phyloP scores from a whole-genome alignment of 225 moss, liverwort and hornwort species.

The Anthoceros angustus region DNA sequence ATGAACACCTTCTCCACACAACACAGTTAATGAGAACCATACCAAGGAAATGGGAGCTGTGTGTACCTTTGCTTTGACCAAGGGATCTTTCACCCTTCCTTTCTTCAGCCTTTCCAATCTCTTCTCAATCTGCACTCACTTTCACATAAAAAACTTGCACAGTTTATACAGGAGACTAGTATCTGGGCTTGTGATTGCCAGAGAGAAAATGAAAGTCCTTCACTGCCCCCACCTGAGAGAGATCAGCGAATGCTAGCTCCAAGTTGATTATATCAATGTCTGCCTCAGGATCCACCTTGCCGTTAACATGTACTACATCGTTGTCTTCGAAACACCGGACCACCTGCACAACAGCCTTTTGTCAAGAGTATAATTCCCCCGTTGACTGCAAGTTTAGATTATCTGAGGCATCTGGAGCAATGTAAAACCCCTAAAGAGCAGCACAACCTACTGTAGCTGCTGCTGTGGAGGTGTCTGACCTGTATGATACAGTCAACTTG shows the following conservation, averaged over 20 bases:
- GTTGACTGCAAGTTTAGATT: slow-evolving; percentile 19
- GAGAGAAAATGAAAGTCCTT: background rate
- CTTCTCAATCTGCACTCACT: slow-evolving; percentile 73
- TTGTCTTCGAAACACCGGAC: slow-evolving; percentile 96
- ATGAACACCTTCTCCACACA: background rate
- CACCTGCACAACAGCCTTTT: slow-evolving; percentile 33
- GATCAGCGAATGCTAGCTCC: slow-evolving; percentile 89
- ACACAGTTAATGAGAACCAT: background rate
- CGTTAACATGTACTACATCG: slow-evolving; percentile 92
- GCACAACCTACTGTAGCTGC: background rate
- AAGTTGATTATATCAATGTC: slow-evolving; percentile 96
- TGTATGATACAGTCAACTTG: slow-evolving; percentile 94
- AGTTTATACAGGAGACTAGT: background rate
- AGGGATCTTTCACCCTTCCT: slow-evolving; percentile 83
- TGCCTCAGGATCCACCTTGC: slow-evolving; percentile 72
- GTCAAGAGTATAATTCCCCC: background rate
- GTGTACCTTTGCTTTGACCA: slow-evolving; percentile 62
- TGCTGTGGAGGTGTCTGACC: slow-evolving; percentile 16
- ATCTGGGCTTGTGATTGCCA: background rate
- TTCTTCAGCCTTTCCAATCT: slow-evolving; percentile 87
- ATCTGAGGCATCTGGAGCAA: background rate
- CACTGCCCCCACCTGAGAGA: slow-evolving; percentile 45
- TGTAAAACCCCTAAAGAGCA: background rate
- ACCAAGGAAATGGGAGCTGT: background rate
- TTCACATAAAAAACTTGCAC: background rate